Evolutionary conservation across 805 yeast genomes (phyloP).

Genomic region (Spathaspora passalidarum): DNA sequence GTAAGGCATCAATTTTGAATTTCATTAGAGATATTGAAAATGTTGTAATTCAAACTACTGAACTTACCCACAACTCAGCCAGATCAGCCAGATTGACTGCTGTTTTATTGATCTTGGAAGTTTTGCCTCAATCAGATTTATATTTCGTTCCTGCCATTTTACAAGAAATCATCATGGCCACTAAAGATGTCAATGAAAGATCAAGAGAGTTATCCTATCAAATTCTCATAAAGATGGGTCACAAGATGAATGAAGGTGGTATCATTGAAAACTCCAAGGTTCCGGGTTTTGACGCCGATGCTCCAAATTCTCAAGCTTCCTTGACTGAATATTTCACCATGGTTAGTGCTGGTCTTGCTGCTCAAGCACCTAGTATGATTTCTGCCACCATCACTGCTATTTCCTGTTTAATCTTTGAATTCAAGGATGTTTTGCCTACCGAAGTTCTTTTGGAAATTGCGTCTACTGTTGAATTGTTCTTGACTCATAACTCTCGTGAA

Average conservation of each 20-base stretch:
- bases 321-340: slow-evolving; percentile 85
- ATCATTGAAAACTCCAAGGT: slow-evolving; percentile 60
- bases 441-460: slow-evolving; percentile 70
- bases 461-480: slow-evolving; percentile 82
- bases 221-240: slow-evolving; percentile 75
- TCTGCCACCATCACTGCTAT: slow-evolving; percentile 90
- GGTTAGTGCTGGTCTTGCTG: slow-evolving; percentile 95
- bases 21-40: slow-evolving; percentile 59
- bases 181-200: slow-evolving; percentile 91
- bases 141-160: slow-evolving; percentile 77
- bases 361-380: slow-evolving; percentile 91
- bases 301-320: slow-evolving; percentile 65
- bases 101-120: slow-evolving; percentile 54
- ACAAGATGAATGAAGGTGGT: slow-evolving; percentile 70
- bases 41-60: slow-evolving; percentile 56
- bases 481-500: slow-evolving; percentile 88
- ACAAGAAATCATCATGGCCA: slow-evolving; percentile 85
- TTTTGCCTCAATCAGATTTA: slow-evolving; percentile 63
- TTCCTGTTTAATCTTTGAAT: slow-evolving; percentile 84
- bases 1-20: slow-evolving; percentile 49
- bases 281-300: slow-evolving; percentile 61
- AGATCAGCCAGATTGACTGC: slow-evolving; percentile 78
- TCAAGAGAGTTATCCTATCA: slow-evolving; percentile 79
- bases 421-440: slow-evolving; percentile 58
- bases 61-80: slow-evolving; percentile 64